Conservation (phyloP, 345 rosid species). For the Populus nigra region DNA sequence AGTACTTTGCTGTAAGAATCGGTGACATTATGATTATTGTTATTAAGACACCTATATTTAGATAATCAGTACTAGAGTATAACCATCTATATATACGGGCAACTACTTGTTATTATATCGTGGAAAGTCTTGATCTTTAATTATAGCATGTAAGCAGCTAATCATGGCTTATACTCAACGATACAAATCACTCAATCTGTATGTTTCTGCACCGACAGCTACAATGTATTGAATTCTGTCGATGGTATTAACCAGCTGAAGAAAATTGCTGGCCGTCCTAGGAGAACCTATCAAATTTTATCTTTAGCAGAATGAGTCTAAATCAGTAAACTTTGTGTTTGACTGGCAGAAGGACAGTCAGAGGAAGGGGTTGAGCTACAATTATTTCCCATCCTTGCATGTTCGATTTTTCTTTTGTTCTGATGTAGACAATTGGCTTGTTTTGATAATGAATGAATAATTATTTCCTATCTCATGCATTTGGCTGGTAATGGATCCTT, state of each 20-base stretch:
- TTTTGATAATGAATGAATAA: neutral
- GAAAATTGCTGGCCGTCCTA: neutral
- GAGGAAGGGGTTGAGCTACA: no score
- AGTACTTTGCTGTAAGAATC: neutral
- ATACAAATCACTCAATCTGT: neutral
- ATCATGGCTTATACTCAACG: neutral
- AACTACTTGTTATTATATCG: neutral
- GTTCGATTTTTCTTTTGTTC: no score
- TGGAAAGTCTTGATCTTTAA: neutral
- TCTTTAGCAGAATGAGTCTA: neutral
- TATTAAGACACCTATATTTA: constrained; percentile 10
- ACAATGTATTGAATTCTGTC: neutral
- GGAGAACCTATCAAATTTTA: neutral
- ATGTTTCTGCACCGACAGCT: neutral
- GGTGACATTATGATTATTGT: neutral
- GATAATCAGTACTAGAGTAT: neutral
- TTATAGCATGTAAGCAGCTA: neutral
- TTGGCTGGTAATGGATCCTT: neutral
- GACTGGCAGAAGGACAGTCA: no score
- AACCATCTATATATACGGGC: neutral
- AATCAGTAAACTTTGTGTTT: neutral
- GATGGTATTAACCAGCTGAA: neutral
- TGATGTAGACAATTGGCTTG: neutral
- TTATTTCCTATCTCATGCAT: neutral
- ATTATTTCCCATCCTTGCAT: neutral